Evolutionary conservation across 768 basidiomycete species (phyloP).

Genomic region (Tulasnella sp.): DNA sequence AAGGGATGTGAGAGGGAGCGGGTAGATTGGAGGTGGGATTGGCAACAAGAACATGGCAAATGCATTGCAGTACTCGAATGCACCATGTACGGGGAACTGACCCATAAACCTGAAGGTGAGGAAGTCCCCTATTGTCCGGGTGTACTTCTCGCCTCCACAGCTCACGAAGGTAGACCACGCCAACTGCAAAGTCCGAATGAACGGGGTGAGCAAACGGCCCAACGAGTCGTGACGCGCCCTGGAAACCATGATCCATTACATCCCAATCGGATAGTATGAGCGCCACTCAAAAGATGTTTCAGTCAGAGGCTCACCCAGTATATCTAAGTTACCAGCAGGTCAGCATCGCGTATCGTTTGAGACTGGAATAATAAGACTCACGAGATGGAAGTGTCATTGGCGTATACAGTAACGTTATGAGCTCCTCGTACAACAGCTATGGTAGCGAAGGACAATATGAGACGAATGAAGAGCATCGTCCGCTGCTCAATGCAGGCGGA

Average conservation of each 20-base stretch:
- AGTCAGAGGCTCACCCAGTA: background rate
- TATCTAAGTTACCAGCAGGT: background rate
- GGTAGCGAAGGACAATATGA: background rate
- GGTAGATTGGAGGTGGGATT: too few relatives aligned
- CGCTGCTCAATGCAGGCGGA: too few relatives aligned
- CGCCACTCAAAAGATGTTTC: background rate
- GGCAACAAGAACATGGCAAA: too few relatives aligned
- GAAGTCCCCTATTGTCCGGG: background rate
- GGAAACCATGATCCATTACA: too few relatives aligned
- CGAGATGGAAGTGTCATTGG: background rate
- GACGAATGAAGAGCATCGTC: background rate
- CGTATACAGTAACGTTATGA: background rate
- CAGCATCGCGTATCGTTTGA: background rate
- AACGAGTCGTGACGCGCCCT: too few relatives aligned
- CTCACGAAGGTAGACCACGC: background rate
- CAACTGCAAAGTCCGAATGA: too few relatives aligned
- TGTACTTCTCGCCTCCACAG: constrained; percentile 3
- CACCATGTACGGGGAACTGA: background rate
- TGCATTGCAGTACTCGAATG: too few relatives aligned
- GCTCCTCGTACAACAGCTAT: background rate
- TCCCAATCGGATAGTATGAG: background rate
- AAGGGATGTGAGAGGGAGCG: too few relatives aligned
- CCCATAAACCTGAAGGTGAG: background rate
- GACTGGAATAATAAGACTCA: background rate
- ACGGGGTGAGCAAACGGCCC: background rate